Evolutionary conservation across 78 protist species (phyloP).

Genomic region (Bodo saltans): DNA sequence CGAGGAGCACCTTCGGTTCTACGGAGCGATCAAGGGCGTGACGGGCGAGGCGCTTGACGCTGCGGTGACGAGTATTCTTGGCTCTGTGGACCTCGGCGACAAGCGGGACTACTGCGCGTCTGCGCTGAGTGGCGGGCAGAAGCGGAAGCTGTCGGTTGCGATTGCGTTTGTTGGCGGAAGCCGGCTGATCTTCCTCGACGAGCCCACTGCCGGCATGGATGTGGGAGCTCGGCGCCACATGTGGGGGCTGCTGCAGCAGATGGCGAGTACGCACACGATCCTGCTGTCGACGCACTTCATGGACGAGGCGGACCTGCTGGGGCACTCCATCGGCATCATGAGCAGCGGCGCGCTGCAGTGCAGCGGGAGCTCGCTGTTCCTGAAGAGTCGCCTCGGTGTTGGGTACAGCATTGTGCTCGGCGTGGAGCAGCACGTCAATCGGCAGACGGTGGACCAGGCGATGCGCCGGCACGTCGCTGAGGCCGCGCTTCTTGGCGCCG

Average conservation of each 20-base stretch:
- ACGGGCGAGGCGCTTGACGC: not conserved
- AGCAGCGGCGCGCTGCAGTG: slow-evolving; percentile 52
- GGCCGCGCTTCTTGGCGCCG: not conserved
- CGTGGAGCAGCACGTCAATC: not conserved
- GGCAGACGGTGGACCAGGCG: not conserved
- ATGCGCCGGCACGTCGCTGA: slow-evolving; percentile 2
- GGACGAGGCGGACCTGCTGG: slow-evolving; percentile 93
- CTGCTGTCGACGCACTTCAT: slow-evolving; percentile 69
- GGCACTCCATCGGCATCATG: slow-evolving; percentile 85
- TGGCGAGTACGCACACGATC: slow-evolving; percentile 16
- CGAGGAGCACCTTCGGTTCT: slow-evolving; percentile 56
- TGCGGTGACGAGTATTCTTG: not conserved
- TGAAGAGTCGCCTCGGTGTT: slow-evolving; percentile 70
- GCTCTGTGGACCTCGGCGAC: slow-evolving; percentile 21
- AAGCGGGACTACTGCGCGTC: slow-evolving; percentile 1
- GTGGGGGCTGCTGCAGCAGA: slow-evolving; percentile 25
- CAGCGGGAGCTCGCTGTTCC: slow-evolving; percentile 61
- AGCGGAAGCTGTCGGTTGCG: slow-evolving; percentile 70
- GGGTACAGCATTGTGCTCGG: slow-evolving; percentile 70
- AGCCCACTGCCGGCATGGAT: slow-evolving; percentile 47
- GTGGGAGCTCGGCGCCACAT: slow-evolving; percentile 7
- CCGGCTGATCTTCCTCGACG: slow-evolving; percentile 35
- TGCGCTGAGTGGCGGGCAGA: slow-evolving; percentile 79
- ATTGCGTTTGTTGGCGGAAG: slow-evolving; percentile 55
- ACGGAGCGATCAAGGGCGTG: slow-evolving; percentile 35